These are phyloP conservation scores for Rhodotorula glutinis DNA, from an alignment of 1,284 basidiomycete species.

Conservation along the genomic window DNA sequence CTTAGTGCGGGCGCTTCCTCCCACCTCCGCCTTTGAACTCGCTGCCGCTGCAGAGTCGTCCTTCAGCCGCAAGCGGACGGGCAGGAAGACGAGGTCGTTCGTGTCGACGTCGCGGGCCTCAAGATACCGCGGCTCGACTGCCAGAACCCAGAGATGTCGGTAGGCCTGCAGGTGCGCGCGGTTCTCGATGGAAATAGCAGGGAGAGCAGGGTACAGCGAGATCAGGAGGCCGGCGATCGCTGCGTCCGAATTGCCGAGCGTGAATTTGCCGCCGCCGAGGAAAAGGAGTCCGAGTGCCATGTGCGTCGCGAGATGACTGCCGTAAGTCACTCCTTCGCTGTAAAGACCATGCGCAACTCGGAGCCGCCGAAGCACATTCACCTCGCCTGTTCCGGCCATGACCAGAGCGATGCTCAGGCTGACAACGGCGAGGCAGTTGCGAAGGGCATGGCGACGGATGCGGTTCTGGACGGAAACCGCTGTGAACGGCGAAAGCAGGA, in stretches of 20 bases:
- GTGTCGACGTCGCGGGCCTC: constrained; percentile 88
- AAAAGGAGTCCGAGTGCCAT: constrained; percentile 90
- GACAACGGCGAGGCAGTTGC: constrained; percentile 82
- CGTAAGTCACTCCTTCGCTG: constrained; percentile 73
- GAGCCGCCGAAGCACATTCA: constrained; percentile 81
- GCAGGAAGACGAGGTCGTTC: constrained; percentile 81
- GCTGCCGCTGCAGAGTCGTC: constrained; percentile 48
- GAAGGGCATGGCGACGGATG: constrained; percentile 78
- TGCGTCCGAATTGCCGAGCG: constrained; percentile 84
- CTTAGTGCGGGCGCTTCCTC: constrained; percentile 55
- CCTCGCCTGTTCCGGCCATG: constrained; percentile 94
- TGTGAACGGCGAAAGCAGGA: constrained; percentile 44
- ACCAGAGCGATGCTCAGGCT: constrained; percentile 82
- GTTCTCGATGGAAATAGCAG: constrained; percentile 76
- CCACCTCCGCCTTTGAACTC: too few species aligned
- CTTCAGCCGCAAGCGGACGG: constrained; percentile 74
- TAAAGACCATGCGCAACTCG: constrained; percentile 89
- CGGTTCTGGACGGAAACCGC: constrained; percentile 75
- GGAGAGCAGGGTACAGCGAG: constrained; percentile 86
- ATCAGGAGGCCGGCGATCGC: constrained; percentile 85
- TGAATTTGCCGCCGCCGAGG: constrained; percentile 88
- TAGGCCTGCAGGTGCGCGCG: constrained; percentile 87
- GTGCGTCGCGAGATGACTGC: constrained; percentile 85
- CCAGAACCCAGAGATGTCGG: constrained; percentile 92
- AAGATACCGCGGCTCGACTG: constrained; percentile 87